Percentiles rank a stretch among this genome's conserved stretches.
Evolutionary conservation across 192 early-diverging fungal species (phyloP).

Genomic region (Coemansia sp.): DNA sequence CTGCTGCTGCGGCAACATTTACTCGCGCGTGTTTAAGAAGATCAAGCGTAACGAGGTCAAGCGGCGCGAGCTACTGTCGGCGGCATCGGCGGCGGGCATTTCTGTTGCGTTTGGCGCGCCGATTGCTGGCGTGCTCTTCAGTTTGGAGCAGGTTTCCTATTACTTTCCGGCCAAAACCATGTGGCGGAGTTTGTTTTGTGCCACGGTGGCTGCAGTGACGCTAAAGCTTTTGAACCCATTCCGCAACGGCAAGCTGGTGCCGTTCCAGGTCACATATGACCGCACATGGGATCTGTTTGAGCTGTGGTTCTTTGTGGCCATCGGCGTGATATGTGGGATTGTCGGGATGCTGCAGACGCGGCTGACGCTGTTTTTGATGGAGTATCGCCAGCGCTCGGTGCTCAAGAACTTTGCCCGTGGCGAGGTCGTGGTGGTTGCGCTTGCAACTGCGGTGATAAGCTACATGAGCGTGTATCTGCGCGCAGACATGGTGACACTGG

Average conservation of each 20-base stretch:
- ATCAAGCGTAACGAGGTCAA: slow-evolving; percentile 83
- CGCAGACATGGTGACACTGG: slow-evolving; percentile 53
- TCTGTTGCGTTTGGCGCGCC: slow-evolving; percentile 97
- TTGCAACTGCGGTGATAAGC: slow-evolving; percentile 49
- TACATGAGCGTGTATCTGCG: slow-evolving; percentile 51
- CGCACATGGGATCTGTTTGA: slow-evolving; percentile 93
- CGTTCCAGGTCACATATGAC: slow-evolving; percentile 87
- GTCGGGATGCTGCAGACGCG: slow-evolving; percentile 40
- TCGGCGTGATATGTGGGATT: slow-evolving; percentile 74
- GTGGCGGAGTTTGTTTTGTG: slow-evolving; percentile 93
- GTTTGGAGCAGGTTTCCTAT: slow-evolving; percentile 57
- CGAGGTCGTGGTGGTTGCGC: slow-evolving; percentile 52
- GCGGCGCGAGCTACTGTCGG: slow-evolving; percentile 79
- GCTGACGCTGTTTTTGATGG: slow-evolving; percentile 36
- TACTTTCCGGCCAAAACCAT: slow-evolving; percentile 92
- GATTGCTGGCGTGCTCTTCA: slow-evolving; percentile 79
- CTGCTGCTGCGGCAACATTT: slow-evolving; percentile 88
- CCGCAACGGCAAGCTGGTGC: slow-evolving; percentile 78
- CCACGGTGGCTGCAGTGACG: slow-evolving; percentile 82
- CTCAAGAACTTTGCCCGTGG: slow-evolving; percentile 48
- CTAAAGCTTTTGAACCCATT: slow-evolving; percentile 84
- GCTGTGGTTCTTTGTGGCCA: slow-evolving; percentile 77
- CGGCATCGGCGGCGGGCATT: slow-evolving; percentile 92
- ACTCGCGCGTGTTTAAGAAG: slow-evolving; percentile 72
- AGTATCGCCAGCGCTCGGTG: slow-evolving; percentile 37